Percentiles rank a stretch among this genome's conserved stretches.
Conservation (phyloP, 2,329 filamentous ascomycete genomes). For the Xylariales sp. region DNA sequence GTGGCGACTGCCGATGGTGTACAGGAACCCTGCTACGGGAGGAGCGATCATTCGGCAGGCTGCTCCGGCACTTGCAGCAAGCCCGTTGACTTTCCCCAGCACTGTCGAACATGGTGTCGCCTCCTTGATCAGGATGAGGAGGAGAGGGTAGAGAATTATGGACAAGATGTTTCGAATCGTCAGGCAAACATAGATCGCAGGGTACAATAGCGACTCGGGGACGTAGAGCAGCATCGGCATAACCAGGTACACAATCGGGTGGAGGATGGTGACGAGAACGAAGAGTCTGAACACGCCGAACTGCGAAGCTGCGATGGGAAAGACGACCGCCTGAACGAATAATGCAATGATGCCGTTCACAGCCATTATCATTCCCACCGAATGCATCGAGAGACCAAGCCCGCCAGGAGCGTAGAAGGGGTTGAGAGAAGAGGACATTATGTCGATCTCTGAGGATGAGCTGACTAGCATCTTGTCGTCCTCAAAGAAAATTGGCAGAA, state of each 20-base stretch:
- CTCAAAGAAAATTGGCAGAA: slow-evolving; percentile 89
- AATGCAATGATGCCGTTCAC: slow-evolving; percentile 55
- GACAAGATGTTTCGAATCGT: slow-evolving; percentile 55
- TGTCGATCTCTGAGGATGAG: slow-evolving; percentile 25
- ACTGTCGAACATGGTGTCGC: slow-evolving; percentile 52
- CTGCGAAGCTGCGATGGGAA: slow-evolving; percentile 53
- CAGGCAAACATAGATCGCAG: slow-evolving; percentile 55
- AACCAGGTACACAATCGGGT: slow-evolving; percentile 56
- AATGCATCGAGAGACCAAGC: slow-evolving; percentile 56
- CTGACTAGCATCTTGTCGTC: slow-evolving; percentile 54
- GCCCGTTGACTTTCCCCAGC: slow-evolving; percentile 60
- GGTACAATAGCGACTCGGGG: slow-evolving; percentile 44
- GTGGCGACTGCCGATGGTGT: slow-evolving; percentile 53
- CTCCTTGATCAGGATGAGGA: slow-evolving; percentile 65
- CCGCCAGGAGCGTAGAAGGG: slow-evolving; percentile 57
- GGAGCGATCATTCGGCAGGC: slow-evolving; percentile 65
- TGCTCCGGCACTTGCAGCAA: slow-evolving; percentile 61
- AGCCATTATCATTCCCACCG: slow-evolving; percentile 58
- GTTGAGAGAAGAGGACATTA: slow-evolving; percentile 28
- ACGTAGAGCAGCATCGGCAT: slow-evolving; percentile 55
- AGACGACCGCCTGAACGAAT: slow-evolving; percentile 55
- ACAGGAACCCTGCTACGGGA: slow-evolving; percentile 59
- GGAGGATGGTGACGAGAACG: slow-evolving; percentile 52
- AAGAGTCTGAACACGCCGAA: slow-evolving; percentile 58
- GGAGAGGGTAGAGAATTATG: slow-evolving; percentile 61